These are phyloP conservation scores for Apophysomyces elegans DNA, from an alignment of 371 early-diverging fungal genomes.

Conservation along the genomic window DNA sequence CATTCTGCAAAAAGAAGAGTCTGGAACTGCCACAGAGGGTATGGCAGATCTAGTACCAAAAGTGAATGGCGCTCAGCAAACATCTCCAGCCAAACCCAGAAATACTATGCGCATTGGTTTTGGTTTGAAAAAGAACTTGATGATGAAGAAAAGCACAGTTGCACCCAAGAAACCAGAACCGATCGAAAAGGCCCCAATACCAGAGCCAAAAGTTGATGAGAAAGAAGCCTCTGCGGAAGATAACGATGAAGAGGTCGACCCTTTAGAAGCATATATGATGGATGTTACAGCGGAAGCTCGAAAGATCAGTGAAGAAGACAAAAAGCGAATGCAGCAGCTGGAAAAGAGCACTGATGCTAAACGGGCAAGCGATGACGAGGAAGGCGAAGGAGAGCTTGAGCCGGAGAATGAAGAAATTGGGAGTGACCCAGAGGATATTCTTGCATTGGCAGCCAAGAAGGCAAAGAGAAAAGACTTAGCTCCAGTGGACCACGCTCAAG, in stretches of 20 bases:
- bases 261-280: constrained; percentile 86
- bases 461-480: constrained; percentile 93
- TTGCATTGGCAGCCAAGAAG: constrained; percentile 81
- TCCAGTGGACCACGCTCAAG: constrained; percentile 85
- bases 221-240: constrained; percentile 28
- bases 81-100: constrained; percentile 31
- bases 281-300: constrained; percentile 80
- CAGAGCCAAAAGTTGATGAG: constrained; percentile 11
- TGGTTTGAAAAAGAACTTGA: constrained; percentile 28
- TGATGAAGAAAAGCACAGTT: constrained; percentile 20
- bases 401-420: constrained; percentile 52
- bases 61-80: constrained; percentile 2
- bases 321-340: constrained; percentile 35
- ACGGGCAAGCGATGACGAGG: constrained; percentile 50
- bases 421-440: constrained; percentile 76
- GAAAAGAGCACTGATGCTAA: constrained; percentile 25
- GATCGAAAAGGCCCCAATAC: background rate
- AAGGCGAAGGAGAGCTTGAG: constrained; percentile 51
- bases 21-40: background rate
- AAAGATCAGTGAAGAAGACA: constrained; percentile 72
- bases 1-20: constrained; percentile 11
- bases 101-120: constrained; percentile 48
- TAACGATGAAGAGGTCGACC: constrained; percentile 57
- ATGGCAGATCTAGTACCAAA: background rate
- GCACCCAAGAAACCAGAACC: constrained; percentile 14